These are phyloP conservation scores for Daldinia eschscholtzii DNA, from an alignment of 2,329 filamentous ascomycete genomes.

Conservation along the genomic window DNA sequence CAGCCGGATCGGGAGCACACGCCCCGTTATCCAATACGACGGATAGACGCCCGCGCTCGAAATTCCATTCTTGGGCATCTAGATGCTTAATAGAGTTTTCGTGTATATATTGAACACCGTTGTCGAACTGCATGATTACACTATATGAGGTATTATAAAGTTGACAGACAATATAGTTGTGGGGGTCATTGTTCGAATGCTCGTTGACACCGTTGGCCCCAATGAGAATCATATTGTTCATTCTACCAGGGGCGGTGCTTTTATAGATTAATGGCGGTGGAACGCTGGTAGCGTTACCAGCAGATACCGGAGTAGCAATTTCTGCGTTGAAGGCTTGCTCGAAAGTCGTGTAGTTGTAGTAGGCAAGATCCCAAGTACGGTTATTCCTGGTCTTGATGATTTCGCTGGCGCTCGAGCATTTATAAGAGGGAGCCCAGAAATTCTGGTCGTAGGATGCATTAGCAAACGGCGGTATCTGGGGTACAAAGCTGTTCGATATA, in stretches of 20 bases:
- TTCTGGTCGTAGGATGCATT: slow-evolving; percentile 22
- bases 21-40: slow-evolving; percentile 1
- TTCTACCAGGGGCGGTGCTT: not conserved
- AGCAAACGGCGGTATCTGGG: slow-evolving; percentile 14
- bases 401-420: slow-evolving; percentile 21
- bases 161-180: slow-evolving; percentile 3
- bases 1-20: slow-evolving; percentile 24
- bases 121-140: not conserved
- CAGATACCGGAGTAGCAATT: not conserved
- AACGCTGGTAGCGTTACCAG: not conserved
- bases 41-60: not conserved
- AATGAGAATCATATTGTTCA: slow-evolving; percentile 9
- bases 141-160: slow-evolving; percentile 5
- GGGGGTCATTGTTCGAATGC: not conserved
- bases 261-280: not conserved
- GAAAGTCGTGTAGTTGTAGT: slow-evolving; percentile 21
- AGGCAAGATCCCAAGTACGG: slow-evolving; percentile 9
- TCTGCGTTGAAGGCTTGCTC: slow-evolving; percentile 18
- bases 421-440: slow-evolving; percentile 29
- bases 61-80: not conserved
- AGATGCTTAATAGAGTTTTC: not conserved
- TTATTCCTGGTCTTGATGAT: slow-evolving; percentile 18
- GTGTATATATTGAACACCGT: not conserved
- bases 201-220: not conserved
- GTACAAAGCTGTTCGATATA: slow-evolving; percentile 23